Evolutionary conservation across 257 asterid species (phyloP).

Genomic region (Perilla frutescens): DNA sequence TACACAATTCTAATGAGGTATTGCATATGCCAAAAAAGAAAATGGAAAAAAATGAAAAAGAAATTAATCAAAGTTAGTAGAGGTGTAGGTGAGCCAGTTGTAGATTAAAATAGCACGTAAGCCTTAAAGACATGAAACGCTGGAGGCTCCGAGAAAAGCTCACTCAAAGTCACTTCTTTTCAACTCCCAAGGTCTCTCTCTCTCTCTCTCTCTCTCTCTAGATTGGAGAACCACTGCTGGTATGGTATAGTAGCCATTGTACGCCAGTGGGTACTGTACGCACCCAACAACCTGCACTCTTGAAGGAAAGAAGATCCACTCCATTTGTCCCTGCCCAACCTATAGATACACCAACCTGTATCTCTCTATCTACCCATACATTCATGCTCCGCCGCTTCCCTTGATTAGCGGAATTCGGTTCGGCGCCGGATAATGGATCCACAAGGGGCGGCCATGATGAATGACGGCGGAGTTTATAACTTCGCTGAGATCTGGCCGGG

Average conservation of each 20-base stretch:
- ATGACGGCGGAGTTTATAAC: conserved; percentile 49
- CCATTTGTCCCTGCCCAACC: conserved; percentile 30
- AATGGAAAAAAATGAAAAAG: too few relatives aligned
- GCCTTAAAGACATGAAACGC: conserved; percentile 50
- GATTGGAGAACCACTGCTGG: conserved; percentile 38
- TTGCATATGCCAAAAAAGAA: too few relatives aligned
- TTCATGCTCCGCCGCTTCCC: conserved; percentile 34
- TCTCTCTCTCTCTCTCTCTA: conserved; percentile 41
- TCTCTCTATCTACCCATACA: conserved; percentile 8
- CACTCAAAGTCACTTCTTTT: conserved; percentile 58
- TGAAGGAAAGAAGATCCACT: conserved; percentile 38
- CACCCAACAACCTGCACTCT: conserved; percentile 52
- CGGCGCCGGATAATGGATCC: conserved; percentile 50
- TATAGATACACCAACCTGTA: conserved; percentile 33
- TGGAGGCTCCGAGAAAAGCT: conserved; percentile 63
- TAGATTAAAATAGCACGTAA: conserved; percentile 29
- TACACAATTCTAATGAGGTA: too few relatives aligned
- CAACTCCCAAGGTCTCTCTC: conserved; percentile 50
- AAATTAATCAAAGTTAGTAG: neutral
- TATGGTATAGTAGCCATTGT: conserved; percentile 38
- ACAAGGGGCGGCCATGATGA: conserved; percentile 53
- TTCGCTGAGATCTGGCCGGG: conserved; percentile 71
- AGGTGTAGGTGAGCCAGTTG: conserved; percentile 42
- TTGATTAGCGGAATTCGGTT: conserved; percentile 28
- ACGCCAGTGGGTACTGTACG: conserved; percentile 54